Evolutionary conservation across 2,329 filamentous ascomycete genomes (phyloP).

Genomic region (Acrocalymma vagum): DNA sequence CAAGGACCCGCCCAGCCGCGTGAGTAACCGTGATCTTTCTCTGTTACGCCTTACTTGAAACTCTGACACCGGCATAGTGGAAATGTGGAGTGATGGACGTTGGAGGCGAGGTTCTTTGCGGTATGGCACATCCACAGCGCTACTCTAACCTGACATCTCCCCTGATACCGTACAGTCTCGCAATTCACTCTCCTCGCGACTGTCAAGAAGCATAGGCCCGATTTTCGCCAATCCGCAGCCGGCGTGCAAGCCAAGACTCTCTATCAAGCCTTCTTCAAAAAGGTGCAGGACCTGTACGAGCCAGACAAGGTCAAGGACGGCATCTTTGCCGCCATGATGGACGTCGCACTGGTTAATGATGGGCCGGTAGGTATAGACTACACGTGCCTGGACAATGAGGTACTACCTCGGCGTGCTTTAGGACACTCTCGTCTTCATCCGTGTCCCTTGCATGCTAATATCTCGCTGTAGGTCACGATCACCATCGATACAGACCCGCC

Average conservation of each 20-base stretch:
- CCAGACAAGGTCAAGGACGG: slow-evolving; percentile 87
- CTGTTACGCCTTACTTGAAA: background rate
- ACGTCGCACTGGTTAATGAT: slow-evolving; percentile 91
- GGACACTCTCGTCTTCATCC: slow-evolving; percentile 1
- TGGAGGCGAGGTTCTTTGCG: slow-evolving; percentile 90
- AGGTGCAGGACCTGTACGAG: slow-evolving; percentile 76
- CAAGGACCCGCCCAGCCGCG: slow-evolving; percentile 64
- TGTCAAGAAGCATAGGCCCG: slow-evolving; percentile 95
- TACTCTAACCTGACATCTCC: background rate
- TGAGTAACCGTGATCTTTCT: slow-evolving; percentile 48
- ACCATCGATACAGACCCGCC: slow-evolving; percentile 58
- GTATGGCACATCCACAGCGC: slow-evolving; percentile 59
- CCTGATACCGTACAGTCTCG: slow-evolving; percentile 69
- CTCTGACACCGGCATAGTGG: slow-evolving; percentile 69
- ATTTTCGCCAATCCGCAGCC: slow-evolving; percentile 88
- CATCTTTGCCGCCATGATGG: slow-evolving; percentile 99
- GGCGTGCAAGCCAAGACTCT: slow-evolving; percentile 80
- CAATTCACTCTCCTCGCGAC: slow-evolving; percentile 94
- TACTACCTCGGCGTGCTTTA: slow-evolving; percentile 49
- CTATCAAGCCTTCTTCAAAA: slow-evolving; percentile 84
- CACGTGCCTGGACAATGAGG: slow-evolving; percentile 65
- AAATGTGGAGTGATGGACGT: slow-evolving; percentile 90
- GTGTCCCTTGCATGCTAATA: slow-evolving; percentile 8
- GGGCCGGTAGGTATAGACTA: slow-evolving; percentile 72
- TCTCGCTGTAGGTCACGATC: slow-evolving; percentile 54